Base-by-base conservation (phyloP, 2,329 filamentous ascomycete species). In the Ustulina deusta region DNA sequence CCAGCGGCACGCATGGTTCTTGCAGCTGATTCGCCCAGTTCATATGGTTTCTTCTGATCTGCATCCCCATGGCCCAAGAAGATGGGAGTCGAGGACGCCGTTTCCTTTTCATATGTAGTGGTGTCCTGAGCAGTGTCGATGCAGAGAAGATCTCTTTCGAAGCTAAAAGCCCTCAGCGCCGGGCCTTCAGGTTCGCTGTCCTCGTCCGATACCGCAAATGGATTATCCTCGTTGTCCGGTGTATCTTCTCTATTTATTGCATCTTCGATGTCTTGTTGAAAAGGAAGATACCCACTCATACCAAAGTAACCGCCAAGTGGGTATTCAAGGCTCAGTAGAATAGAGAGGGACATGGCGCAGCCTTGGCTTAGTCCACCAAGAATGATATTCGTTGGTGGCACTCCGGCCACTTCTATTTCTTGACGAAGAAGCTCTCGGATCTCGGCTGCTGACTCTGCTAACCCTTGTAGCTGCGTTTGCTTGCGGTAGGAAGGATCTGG, bases 361-460 rank as follows among this genome's bases (percentile, higher is more conserved):
- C 85, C 85, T 69, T 87, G 84, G 71, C 85, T 86, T n/a, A 87
- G 67, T 0, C 85, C 84, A 17, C 84, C 83, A 0, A 88, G 67
- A 6, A 87, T 74, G 15, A 87, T 76, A 57, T 84, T 85, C 22
- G 69, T 38, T 34, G 55, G 75, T 61, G 63, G 75, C 52, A 78
- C 73, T 15, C 57, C 49, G 3, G 59, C 62, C 6, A 68, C 73
- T 64, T 34, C 63, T 2, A 66, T 71, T 71, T 85, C 83, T 10
- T 72, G 36, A 1, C 61, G 66, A 29, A 84, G 67, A 7, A 85
- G 63, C 2, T 61, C 62, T 1, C 79, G 65, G 0, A 84, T 64
- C 61, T 80, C 80, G 0, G 57, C 68, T 0, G 71, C 76, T 0
- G 82, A 83, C 68, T 85, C 81, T 4, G 74, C 73, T 1, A 87